These are phyloP conservation scores for Psilocybe subaeruginosa DNA, from an alignment of 768 basidiomycete genomes.

Conservation along the genomic window DNA sequence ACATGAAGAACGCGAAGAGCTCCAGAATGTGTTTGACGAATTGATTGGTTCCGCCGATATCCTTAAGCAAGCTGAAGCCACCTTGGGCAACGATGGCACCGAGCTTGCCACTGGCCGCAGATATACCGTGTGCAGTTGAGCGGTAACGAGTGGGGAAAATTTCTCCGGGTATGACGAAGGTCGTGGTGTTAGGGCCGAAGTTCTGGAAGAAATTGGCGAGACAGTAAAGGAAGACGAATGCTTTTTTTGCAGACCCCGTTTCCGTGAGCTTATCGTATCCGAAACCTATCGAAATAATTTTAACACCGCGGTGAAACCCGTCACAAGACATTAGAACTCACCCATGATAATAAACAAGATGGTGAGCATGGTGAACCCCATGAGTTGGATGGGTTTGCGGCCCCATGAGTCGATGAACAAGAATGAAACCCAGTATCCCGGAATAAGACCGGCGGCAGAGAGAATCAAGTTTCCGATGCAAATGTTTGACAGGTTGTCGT, in stretches of 20 bases:
- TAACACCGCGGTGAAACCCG: background rate
- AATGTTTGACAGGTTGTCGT: conserved; percentile 62
- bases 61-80: conserved; percentile 67
- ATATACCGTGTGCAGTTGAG: conserved; percentile 84
- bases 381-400: conserved; percentile 79
- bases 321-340: conserved; percentile 30
- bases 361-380: conserved; percentile 75
- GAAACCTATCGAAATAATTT: conserved; percentile 49
- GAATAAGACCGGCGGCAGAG: conserved; percentile 78
- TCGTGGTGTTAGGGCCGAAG: conserved; percentile 82
- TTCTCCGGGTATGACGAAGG: conserved; percentile 83
- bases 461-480: conserved; percentile 79
- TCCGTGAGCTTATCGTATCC: conserved; percentile 61
- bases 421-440: conserved; percentile 74
- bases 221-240: conserved; percentile 84
- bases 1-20: conserved; percentile 86
- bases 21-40: conserved; percentile 76
- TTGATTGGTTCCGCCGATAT: conserved; percentile 65
- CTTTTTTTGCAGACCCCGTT: conserved; percentile 44
- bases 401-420: conserved; percentile 79
- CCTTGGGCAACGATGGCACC: conserved; percentile 85
- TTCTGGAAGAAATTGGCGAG: conserved; percentile 92
- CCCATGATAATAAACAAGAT: conserved; percentile 72
- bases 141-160: conserved; percentile 89
- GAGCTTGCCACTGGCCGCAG: conserved; percentile 81